Evolutionary conservation across 306 rosid genomes (phyloP).

Genomic region (Ormosia semicastrata): DNA sequence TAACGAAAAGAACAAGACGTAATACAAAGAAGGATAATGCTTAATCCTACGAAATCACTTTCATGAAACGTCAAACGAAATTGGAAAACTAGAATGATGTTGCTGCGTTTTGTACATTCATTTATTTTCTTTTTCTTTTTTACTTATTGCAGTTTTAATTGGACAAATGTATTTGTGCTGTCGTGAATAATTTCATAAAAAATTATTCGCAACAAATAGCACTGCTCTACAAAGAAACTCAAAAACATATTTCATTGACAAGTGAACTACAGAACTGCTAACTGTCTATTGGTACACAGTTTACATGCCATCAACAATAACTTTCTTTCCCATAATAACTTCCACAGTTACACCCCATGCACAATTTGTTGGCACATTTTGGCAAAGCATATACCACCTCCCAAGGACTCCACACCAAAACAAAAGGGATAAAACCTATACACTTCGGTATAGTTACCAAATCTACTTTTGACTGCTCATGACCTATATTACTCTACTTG

Average conservation of each 20-base stretch:
- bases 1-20: no score
- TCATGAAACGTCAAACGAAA: no score
- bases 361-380: constrained; percentile 16
- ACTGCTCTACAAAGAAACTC: not conserved
- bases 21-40: not conserved
- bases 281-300: not conserved
- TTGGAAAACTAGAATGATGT: no score
- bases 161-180: no score
- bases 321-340: not conserved
- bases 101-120: no score
- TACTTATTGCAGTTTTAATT: no score
- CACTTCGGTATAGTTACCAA: not conserved
- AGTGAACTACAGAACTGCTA: constrained; percentile 6
- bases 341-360: not conserved
- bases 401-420: not conserved
- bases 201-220: no score
- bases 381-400: not conserved
- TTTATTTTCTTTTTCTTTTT: no score
- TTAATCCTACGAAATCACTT: no score
- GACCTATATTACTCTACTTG: not conserved
- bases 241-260: not conserved
- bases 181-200: no score
- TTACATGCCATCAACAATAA: not conserved
- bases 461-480: not conserved
- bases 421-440: not conserved